phyloP scores from a whole-genome alignment of 495 filamentous ascomycete genomes.

The Penicillium crystallinum region DNA sequence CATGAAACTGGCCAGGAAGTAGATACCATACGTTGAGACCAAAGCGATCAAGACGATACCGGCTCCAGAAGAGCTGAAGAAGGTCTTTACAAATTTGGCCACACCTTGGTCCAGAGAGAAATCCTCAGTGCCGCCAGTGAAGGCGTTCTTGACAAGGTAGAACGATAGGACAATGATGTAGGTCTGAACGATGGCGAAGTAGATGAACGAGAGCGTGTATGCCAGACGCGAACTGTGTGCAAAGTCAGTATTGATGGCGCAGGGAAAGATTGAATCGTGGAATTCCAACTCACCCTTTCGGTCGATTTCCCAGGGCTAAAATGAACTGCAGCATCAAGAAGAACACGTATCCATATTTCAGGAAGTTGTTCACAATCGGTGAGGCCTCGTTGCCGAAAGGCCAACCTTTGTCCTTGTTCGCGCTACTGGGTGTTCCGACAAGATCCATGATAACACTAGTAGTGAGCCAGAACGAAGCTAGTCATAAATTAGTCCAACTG shows the following conservation, averaged over 20 bases:
- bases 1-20: slow-evolving; percentile 90
- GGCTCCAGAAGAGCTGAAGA: slow-evolving; percentile 66
- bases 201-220: slow-evolving; percentile 82
- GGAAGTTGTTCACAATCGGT: slow-evolving; percentile 82
- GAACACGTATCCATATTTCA: slow-evolving; percentile 88
- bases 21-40: slow-evolving; percentile 89
- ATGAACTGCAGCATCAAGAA: slow-evolving; percentile 93
- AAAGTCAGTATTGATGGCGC: neutral
- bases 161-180: slow-evolving; percentile 84
- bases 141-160: slow-evolving; percentile 80
- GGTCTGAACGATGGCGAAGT: slow-evolving; percentile 80
- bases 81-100: slow-evolving; percentile 55
- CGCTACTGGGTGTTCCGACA: slow-evolving; percentile 62
- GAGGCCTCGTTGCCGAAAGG: slow-evolving; percentile 84
- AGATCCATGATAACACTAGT: slow-evolving; percentile 96
- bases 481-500: slow-evolving; percentile 6
- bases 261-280: neutral
- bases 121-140: slow-evolving; percentile 52
- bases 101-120: slow-evolving; percentile 48
- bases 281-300: slow-evolving; percentile 61
- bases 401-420: slow-evolving; percentile 44
- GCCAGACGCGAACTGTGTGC: slow-evolving; percentile 53
- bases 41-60: slow-evolving; percentile 90
- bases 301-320: slow-evolving; percentile 88
- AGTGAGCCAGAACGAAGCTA: slow-evolving; percentile 86